phyloP scores from a whole-genome alignment of 2,329 filamentous ascomycete species.

The Ophiostoma pallidulum region DNA sequence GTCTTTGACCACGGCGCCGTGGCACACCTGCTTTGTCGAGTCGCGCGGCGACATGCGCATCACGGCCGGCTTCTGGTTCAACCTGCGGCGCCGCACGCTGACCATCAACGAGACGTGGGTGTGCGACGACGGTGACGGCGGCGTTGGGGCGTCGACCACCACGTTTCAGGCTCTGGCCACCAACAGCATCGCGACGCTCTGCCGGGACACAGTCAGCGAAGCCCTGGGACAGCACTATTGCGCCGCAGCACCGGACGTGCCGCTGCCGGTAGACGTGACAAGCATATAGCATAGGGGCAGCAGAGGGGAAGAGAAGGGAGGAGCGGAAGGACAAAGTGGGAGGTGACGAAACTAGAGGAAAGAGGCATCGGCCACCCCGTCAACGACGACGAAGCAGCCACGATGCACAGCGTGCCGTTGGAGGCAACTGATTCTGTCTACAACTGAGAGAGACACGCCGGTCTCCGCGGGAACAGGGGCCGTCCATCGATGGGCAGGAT shows the following conservation, averaged over 20 bases:
- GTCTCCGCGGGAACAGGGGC: no score
- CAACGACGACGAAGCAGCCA: no score
- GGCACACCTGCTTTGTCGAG: conserved; percentile 17
- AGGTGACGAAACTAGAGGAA: no score
- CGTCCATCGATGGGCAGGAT: no score
- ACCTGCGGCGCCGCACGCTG: conserved; percentile 6
- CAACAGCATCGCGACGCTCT: conserved; percentile 6
- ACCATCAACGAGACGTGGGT: conserved; percentile 17
- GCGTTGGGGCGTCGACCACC: background rate
- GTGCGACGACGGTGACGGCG: conserved; percentile 14
- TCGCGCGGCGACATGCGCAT: conserved; percentile 15
- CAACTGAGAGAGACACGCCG: no score
- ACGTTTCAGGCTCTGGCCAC: background rate
- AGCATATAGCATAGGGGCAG: background rate
- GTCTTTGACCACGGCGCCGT: background rate
- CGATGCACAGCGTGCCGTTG: no score
- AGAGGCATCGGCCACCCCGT: no score
- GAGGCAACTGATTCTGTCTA: no score
- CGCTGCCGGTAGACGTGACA: conserved; percentile 1
- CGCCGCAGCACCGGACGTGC: background rate
- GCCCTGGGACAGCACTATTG: conserved; percentile 5
- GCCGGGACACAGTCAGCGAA: background rate
- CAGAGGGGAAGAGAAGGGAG: background rate
- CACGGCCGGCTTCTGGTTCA: conserved; percentile 11
- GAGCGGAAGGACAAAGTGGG: background rate